phyloP scores from a whole-genome alignment of 116 monocot species.

The Zostera marina region DNA sequence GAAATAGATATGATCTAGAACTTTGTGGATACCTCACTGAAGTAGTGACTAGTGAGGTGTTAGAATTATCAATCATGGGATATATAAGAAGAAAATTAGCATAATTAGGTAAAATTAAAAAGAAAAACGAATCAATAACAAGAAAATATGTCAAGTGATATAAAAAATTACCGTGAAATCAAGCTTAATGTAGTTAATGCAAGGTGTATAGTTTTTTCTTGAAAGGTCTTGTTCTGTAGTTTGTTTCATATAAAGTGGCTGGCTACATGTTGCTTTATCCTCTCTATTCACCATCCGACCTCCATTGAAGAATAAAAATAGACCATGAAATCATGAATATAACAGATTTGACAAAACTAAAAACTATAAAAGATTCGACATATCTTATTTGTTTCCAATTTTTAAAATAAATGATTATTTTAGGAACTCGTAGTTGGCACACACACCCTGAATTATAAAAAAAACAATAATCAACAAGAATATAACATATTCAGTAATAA shows the following conservation, averaged over 20 bases:
- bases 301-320: background rate
- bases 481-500: too few species aligned
- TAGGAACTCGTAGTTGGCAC: too few species aligned
- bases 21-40: too few species aligned
- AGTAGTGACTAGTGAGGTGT: too few species aligned
- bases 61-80: too few species aligned
- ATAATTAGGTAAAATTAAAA: background rate
- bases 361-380: background rate
- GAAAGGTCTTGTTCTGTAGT: constrained; percentile 12
- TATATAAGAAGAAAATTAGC: too few species aligned
- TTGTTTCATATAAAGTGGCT: constrained; percentile 3
- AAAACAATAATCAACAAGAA: too few species aligned
- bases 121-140: background rate
- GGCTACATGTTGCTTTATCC: background rate
- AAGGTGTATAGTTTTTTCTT: constrained; percentile 50
- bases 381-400: too few species aligned
- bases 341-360: background rate
- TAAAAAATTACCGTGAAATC: constrained; percentile 36
- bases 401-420: too few species aligned
- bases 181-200: constrained; percentile 80
- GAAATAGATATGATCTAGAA: too few species aligned
- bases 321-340: background rate
- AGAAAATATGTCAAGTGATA: background rate
- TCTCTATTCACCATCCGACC: background rate
- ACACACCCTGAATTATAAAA: too few species aligned